A percentile compares a stretch with the other conserved stretches of the same genome.
These are phyloP conservation scores for Podospora comata DNA, from an alignment of 495 filamentous ascomycete species.

Conservation along the genomic window DNA sequence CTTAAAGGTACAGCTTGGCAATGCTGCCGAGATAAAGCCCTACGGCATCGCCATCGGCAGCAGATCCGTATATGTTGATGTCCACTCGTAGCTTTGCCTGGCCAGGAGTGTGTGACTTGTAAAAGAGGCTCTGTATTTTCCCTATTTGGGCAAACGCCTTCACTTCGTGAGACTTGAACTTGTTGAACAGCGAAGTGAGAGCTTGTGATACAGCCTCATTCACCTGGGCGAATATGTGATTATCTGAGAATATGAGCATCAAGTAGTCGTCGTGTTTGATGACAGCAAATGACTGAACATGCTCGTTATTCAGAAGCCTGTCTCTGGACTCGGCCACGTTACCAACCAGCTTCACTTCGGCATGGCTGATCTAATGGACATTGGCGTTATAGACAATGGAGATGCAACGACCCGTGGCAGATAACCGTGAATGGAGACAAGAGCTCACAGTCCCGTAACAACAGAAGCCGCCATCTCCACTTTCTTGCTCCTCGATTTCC, in stretches of 20 bases:
- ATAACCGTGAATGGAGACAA: neutral
- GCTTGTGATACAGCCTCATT: neutral
- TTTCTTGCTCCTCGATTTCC: neutral
- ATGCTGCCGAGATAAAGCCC: neutral
- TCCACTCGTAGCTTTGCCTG: neutral
- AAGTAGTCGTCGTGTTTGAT: neutral
- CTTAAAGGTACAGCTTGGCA: neutral
- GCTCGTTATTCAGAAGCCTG: neutral
- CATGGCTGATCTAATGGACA: neutral
- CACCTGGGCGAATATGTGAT: neutral
- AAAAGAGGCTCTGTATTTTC: neutral
- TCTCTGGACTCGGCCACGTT: neutral
- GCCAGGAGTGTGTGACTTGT: neutral
- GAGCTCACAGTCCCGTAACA: neutral
- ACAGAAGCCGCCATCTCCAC: neutral
- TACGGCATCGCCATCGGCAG: neutral
- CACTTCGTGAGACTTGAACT: neutral
- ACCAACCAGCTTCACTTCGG: neutral
- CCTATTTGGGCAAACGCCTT: neutral
- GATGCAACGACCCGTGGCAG: neutral
- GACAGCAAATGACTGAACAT: neutral
- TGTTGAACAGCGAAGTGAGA: neutral
- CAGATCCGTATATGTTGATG: neutral
- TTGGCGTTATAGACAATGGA: neutral
- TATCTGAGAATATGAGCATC: neutral